These are phyloP conservation scores for Albatrellus ellisii DNA, from an alignment of 768 basidiomycete species.

Conservation along the genomic window DNA sequence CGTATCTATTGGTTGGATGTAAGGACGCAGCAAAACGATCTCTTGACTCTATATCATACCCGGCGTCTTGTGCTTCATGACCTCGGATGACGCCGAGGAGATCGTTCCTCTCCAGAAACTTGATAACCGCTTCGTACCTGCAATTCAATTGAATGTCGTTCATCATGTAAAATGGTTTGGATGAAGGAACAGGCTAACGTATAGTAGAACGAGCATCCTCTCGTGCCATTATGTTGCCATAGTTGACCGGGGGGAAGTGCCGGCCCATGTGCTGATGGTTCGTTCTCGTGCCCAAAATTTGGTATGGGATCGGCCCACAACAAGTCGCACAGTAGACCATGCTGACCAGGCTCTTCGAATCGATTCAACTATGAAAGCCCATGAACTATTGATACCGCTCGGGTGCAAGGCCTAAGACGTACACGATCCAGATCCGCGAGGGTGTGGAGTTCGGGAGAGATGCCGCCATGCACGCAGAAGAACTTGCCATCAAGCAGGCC, in stretches of 20 bases:
- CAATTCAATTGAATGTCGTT: too few relatives aligned
- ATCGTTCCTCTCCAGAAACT: conserved; percentile 86
- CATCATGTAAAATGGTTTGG: not conserved
- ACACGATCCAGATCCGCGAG: conserved; percentile 65
- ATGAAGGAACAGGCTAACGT: conserved; percentile 42
- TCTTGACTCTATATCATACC: conserved; percentile 32
- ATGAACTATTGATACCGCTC: not conserved
- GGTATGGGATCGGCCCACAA: conserved; percentile 93
- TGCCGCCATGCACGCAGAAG: conserved; percentile 95
- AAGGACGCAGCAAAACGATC: not conserved
- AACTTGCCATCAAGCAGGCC: conserved; percentile 92
- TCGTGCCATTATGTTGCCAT: conserved; percentile 69
- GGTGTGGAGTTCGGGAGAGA: conserved; percentile 75
- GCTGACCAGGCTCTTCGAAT: conserved; percentile 86
- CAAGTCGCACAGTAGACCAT: conserved; percentile 86
- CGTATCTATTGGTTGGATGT: conserved; percentile 42
- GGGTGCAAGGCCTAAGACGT: conserved; percentile 14
- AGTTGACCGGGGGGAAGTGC: conserved; percentile 42
- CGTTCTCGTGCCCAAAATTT: conserved; percentile 76
- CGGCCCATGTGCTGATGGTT: conserved; percentile 34
- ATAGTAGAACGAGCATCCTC: conserved; percentile 89
- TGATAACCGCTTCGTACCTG: conserved; percentile 79
- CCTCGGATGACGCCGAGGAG: conserved; percentile 91
- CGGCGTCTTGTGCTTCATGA: conserved; percentile 95
- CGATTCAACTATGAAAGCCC: conserved; percentile 59